Percentiles rank a stretch among this genome's conserved stretches.
phyloP scores from a whole-genome alignment of 1,284 basidiomycete genomes.

The Moniliophthora roreri region DNA sequence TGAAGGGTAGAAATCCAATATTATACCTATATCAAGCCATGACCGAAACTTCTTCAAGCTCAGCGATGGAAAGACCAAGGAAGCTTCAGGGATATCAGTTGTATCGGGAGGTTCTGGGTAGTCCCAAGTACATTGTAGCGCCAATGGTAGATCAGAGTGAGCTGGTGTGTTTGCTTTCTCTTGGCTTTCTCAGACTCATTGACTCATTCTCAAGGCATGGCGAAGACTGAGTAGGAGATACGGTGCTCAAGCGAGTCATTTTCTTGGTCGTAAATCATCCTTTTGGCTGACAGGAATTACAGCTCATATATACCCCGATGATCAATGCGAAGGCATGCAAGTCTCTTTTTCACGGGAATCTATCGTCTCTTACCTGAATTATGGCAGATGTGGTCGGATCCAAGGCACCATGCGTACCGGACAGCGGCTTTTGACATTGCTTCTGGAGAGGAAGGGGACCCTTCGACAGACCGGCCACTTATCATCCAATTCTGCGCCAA shows the following conservation, averaged over 20 bases:
- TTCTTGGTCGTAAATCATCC: not conserved
- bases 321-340: conserved; percentile 84
- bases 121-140: conserved; percentile 87
- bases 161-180: conserved; percentile 58
- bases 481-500: conserved; percentile 96
- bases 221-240: conserved; percentile 86
- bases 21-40: not conserved
- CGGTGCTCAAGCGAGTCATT: conserved; percentile 65
- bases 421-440: conserved; percentile 71
- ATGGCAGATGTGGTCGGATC: conserved; percentile 63
- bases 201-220: conserved; percentile 67
- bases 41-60: not conserved
- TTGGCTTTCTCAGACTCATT: not conserved
- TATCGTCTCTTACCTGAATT: conserved; percentile 1
- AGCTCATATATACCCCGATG: conserved; percentile 96
- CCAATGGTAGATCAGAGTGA: conserved; percentile 99
- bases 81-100: conserved; percentile 84
- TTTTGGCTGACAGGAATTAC: not conserved
- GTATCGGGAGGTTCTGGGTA: conserved; percentile 74
- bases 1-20: too few species aligned
- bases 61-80: not conserved
- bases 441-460: conserved; percentile 67
- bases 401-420: conserved; percentile 52
- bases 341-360: not conserved
- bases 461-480: conserved; percentile 72